These are phyloP conservation scores for Chaetomium cochliodes DNA, from an alignment of 495 filamentous ascomycete species.

Conservation along the genomic window DNA sequence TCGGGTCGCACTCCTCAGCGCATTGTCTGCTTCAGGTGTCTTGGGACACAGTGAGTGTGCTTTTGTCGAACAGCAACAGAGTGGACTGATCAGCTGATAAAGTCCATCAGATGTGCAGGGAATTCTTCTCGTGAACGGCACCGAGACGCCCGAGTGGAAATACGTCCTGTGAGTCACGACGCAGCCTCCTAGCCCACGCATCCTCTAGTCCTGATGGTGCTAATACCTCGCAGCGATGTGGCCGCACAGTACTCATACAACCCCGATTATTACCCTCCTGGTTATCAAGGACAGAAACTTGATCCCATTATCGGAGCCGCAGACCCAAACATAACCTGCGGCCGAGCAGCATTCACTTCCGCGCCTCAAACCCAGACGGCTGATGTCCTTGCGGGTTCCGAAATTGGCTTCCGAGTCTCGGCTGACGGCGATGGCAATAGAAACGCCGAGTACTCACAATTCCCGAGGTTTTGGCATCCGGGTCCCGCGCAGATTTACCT, in stretches of 20 bases:
- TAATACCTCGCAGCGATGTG: background rate
- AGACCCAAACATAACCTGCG: slow-evolving; percentile 23
- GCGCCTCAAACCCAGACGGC: slow-evolving; percentile 21
- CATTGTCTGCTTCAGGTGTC: background rate
- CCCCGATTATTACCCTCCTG: background rate
- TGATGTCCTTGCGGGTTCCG: slow-evolving; percentile 25
- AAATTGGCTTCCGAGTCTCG: slow-evolving; percentile 25
- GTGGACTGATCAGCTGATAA: background rate
- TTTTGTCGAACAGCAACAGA: background rate
- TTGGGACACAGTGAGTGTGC: background rate
- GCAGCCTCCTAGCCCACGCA: background rate
- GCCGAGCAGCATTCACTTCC: slow-evolving; percentile 19
- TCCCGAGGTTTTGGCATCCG: background rate
- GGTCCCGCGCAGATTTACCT: slow-evolving; percentile 29
- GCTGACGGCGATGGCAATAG: slow-evolving; percentile 21
- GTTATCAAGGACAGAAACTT: slow-evolving; percentile 16
- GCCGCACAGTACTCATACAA: background rate
- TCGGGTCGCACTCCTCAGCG: background rate
- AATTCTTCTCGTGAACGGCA: slow-evolving; percentile 43
- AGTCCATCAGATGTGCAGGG: slow-evolving; percentile 14
- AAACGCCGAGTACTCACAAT: background rate
- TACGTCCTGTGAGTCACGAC: slow-evolving; percentile 25
- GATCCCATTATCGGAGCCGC: slow-evolving; percentile 8
- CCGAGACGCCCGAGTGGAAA: slow-evolving; percentile 32
- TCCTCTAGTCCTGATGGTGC: background rate